Base-by-base conservation (phyloP, 2,329 filamentous ascomycete species). In the Trichoderma arundinaceum region DNA sequence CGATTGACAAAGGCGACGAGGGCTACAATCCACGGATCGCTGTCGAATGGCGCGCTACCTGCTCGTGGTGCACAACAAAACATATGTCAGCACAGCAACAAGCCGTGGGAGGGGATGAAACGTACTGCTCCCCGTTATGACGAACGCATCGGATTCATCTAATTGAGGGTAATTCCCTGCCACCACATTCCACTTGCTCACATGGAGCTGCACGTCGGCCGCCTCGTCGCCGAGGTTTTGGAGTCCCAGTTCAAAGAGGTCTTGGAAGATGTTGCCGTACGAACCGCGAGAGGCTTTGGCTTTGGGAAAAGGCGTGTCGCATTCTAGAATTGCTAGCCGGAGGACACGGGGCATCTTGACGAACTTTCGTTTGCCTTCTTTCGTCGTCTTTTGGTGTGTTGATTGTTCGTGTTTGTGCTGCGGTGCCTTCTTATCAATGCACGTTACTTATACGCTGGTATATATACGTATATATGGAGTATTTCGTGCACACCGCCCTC, bases 1-100 rank as follows among this genome's bases (percentile, higher is more conserved):
- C 69, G 65, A 13, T 68, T 68, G 7, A 80, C 71, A 66, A 75
- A 82, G 13, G 75, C 72, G 4, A 76, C 75, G 4, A 82, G 51
- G 22, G 33, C 13, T 7, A 54, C 51, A 35, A 54, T 54, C 51
- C 51, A 54, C 2, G 51, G 51, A 13, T 19, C 33, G 10, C 39
- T 7, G n/a, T 39, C 12, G 17, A 54, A 54, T 7, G 51, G 33
- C 12, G 51, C 39, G n/a, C 51, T 17, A 17, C 38, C 51, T 53
- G 51, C 22, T 28, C 22, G 22, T 28, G 22, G 4, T 28, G 22
- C 22, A 28, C 22, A 28, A 28, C 8, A 19, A n/a, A 53, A 19
- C 17, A 10, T 10, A 12, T 13, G 33, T 53, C 51, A 53, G 17
- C 41, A 43, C n/a, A n/a, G 17, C 8, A 28, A 1, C 8, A 1